Evolutionary conservation across 805 yeast species (phyloP).

Genomic region (Ogataea sp.): DNA sequence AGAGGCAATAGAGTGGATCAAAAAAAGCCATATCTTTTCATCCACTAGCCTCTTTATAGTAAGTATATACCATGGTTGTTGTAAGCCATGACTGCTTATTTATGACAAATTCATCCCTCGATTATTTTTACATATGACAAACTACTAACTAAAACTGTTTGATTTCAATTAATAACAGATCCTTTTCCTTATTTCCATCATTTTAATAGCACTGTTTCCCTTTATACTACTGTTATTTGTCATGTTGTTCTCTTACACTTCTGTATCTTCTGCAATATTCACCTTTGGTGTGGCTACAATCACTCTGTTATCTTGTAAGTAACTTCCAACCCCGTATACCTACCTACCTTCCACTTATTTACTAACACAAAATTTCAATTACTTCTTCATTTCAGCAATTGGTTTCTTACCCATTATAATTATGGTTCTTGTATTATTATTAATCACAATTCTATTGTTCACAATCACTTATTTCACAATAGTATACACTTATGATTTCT

Average conservation of each 20-base stretch:
- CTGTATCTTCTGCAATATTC: background rate
- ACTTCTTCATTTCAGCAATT: no score
- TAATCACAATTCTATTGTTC: slow-evolving; percentile 6
- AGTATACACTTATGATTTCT: slow-evolving; percentile 3
- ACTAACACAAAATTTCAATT: slow-evolving; percentile 3
- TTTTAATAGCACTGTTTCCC: background rate
- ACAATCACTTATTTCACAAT: slow-evolving; percentile 6
- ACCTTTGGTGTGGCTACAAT: background rate
- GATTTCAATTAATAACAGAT: no score
- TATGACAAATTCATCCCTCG: no score
- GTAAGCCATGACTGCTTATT: no score
- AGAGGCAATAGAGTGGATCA: background rate
- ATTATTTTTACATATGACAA: no score
- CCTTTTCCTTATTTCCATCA: background rate
- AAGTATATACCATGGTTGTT: no score
- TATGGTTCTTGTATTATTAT: slow-evolving; percentile 9
- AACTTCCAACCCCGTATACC: no score
- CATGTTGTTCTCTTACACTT: background rate
- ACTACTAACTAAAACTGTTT: no score
- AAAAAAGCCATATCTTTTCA: no score
- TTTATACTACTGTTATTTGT: no score
- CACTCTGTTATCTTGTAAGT: background rate
- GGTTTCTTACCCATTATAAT: slow-evolving; percentile 18
- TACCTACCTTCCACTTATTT: background rate
- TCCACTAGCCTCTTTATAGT: background rate